A percentile compares a stretch with the other conserved stretches of the same genome.
These are phyloP conservation scores for Daldinia eschscholtzii DNA, from an alignment of 2,329 filamentous ascomycete genomes.

Conservation along the genomic window DNA sequence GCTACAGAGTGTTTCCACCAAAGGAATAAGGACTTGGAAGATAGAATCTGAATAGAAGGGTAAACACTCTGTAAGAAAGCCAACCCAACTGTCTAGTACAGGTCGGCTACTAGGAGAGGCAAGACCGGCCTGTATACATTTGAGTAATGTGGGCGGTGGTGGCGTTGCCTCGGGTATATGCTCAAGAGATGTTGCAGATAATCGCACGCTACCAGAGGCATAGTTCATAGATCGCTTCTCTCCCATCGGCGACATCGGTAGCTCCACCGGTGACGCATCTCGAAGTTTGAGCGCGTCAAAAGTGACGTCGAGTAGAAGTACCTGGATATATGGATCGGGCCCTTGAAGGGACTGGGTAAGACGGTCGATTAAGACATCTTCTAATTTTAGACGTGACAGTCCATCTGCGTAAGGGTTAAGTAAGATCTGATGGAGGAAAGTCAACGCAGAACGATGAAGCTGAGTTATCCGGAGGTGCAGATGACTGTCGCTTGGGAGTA, in stretches of 20 bases:
- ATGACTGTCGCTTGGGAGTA: constrained; percentile 53
- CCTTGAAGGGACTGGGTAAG: constrained; percentile 71
- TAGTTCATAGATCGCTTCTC: constrained; percentile 64
- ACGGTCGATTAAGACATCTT: constrained; percentile 76
- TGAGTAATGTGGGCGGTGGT: constrained; percentile 79
- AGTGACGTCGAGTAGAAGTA: constrained; percentile 82
- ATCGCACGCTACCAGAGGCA: constrained; percentile 56
- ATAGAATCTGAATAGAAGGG: constrained; percentile 86
- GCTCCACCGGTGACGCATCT: constrained; percentile 57
- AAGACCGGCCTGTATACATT: constrained; percentile 85
- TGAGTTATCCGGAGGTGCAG: constrained; percentile 68
- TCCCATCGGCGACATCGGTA: constrained; percentile 59
- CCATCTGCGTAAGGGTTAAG: constrained; percentile 71
- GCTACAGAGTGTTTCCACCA: constrained; percentile 89
- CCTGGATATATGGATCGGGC: constrained; percentile 78
- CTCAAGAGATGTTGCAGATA: constrained; percentile 55
- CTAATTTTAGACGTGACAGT: constrained; percentile 74
- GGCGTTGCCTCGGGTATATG: constrained; percentile 55
- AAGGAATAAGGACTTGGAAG: constrained; percentile 89
- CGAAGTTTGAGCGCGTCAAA: constrained; percentile 78
- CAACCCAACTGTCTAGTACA: constrained; percentile 91
- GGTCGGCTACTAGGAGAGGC: constrained; percentile 78
- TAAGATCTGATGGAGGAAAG: constrained; percentile 77
- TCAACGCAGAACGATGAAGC: constrained; percentile 78
- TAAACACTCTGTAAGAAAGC: constrained; percentile 84